Conservation (phyloP, 257 asterid genomes). For the Solanum tacnaense region DNA sequence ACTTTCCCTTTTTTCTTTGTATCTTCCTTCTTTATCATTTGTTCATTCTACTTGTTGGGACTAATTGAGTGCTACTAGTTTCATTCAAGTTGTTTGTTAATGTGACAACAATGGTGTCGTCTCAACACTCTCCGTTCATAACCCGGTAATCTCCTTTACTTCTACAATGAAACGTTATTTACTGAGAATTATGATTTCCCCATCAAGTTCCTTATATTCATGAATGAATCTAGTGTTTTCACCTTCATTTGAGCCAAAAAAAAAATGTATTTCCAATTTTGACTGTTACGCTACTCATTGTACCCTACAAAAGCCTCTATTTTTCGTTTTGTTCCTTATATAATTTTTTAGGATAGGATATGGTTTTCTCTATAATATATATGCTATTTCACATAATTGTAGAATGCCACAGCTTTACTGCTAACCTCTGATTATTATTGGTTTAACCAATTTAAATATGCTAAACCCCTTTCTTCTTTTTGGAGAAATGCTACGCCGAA, state of each 20-base stretch:
- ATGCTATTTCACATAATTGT: not conserved
- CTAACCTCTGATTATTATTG: not conserved
- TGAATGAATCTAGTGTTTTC: too few species aligned
- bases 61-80: not conserved
- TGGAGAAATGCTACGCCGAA: not conserved
- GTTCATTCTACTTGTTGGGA: not conserved
- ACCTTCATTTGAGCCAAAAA: not conserved
- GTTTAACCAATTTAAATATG: not conserved
- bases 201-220: not conserved
- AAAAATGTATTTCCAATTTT: not conserved
- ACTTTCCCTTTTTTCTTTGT: not conserved
- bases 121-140: not conserved
- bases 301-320: not conserved
- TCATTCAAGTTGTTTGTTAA: not conserved
- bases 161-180: not conserved
- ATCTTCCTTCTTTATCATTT: not conserved
- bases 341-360: not conserved
- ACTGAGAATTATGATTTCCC: not conserved
- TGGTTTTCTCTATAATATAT: not conserved
- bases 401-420: not conserved
- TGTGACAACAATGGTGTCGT: not conserved
- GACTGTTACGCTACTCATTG: not conserved
- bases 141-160: not conserved
- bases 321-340: not conserved
- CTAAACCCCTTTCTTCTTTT: not conserved